phyloP scores from a whole-genome alignment of 805 yeast species.

The Zygosaccharomyces rouxii region DNA sequence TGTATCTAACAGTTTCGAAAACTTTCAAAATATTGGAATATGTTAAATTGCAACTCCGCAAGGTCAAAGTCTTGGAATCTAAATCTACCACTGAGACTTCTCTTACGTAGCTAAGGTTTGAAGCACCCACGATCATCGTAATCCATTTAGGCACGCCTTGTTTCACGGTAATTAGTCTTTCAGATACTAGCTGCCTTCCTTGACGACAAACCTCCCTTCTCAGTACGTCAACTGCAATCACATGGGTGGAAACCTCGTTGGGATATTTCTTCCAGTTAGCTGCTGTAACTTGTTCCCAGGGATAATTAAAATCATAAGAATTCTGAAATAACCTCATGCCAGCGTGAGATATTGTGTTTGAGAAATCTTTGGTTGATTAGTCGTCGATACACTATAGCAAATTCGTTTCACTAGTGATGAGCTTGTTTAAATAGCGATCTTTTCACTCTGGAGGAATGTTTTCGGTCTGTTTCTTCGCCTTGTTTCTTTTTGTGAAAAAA shows the following conservation, averaged over 20 bases:
- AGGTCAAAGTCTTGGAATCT: constrained; percentile 52
- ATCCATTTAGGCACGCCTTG: constrained; percentile 88
- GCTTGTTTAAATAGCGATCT: background rate
- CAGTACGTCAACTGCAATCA: constrained; percentile 85
- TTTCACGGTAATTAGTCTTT: constrained; percentile 81
- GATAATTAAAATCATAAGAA: constrained; percentile 65
- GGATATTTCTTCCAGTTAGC: constrained; percentile 98
- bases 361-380: background rate
- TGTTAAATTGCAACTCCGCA: constrained; percentile 86
- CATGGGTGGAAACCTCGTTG: constrained; percentile 89
- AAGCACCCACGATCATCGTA: constrained; percentile 63
- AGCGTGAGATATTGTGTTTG: too few relatives aligned
- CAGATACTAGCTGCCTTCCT: constrained; percentile 62
- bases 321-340: constrained; percentile 76
- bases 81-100: constrained; percentile 86
- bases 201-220: constrained; percentile 60
- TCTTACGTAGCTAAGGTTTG: constrained; percentile 71
- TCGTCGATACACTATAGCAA: background rate
- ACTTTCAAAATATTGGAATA: constrained; percentile 72
- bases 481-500: constrained; percentile 1
- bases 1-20: constrained; percentile 79
- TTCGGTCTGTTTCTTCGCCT: constrained; percentile 1
- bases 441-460: background rate
- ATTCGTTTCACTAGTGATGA: background rate
- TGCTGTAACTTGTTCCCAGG: constrained; percentile 93